Conservation (phyloP, 1,139 yeast species). For the Candida mesenterica region DNA sequence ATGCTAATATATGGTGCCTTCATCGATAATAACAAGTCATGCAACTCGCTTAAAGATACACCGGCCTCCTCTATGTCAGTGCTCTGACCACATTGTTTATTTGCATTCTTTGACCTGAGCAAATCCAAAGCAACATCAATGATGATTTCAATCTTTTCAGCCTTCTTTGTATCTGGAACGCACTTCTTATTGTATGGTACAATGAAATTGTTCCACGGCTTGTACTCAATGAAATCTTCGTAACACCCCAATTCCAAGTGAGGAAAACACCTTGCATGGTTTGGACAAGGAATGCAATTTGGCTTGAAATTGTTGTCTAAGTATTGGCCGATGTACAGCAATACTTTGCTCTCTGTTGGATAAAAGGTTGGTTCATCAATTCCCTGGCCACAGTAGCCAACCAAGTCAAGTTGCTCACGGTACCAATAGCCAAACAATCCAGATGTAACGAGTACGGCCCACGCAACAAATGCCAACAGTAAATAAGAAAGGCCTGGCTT, state of each 20-base stretch:
- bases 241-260: conserved; percentile 62
- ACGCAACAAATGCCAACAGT: conserved; percentile 14
- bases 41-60: conserved; percentile 51
- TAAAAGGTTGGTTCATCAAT: conserved; percentile 37
- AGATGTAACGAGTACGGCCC: conserved; percentile 27
- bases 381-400: conserved; percentile 72
- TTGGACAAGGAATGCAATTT: conserved; percentile 73
- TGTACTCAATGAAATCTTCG: conserved; percentile 58
- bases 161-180: conserved; percentile 73
- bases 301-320: conserved; percentile 52
- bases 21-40: conserved; percentile 56
- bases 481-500: conserved; percentile 5
- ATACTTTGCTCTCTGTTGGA: conserved; percentile 14
- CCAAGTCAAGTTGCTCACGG: conserved; percentile 54
- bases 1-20: conserved; percentile 59
- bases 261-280: conserved; percentile 72
- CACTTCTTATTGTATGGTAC: conserved; percentile 63
- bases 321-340: conserved; percentile 29
- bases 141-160: conserved; percentile 65
- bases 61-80: conserved; percentile 49
- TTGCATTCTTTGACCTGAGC: conserved; percentile 69
- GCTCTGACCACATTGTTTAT: conserved; percentile 59
- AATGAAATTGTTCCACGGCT: conserved; percentile 54
- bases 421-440: conserved; percentile 54
- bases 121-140: conserved; percentile 66